Percentiles rank a stretch among this genome's conserved stretches.
phyloP scores from a whole-genome alignment of 2,329 filamentous ascomycete species.

The Tolypocladium pustulatum region DNA sequence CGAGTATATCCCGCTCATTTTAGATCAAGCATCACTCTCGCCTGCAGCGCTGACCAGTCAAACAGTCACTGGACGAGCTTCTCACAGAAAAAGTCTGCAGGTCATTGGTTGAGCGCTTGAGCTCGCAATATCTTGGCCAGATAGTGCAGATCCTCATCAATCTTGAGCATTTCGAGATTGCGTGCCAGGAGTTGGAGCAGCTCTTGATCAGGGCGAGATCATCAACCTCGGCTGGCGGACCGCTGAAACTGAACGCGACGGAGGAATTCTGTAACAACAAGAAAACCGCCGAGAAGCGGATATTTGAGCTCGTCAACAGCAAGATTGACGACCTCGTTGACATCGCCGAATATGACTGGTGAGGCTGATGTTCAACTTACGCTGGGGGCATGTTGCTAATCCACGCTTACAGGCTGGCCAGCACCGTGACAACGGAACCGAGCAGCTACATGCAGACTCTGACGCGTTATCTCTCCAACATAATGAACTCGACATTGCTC shows the following conservation, averaged over 20 bases:
- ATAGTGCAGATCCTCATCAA: constrained; percentile 99
- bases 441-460: constrained; percentile 94
- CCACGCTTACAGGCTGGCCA: constrained; percentile 30
- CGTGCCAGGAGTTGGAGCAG: constrained; percentile 80
- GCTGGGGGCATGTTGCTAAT: neutral
- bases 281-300: constrained; percentile 92
- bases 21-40: neutral
- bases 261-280: constrained; percentile 82
- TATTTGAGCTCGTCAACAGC: constrained; percentile 96
- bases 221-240: constrained; percentile 68
- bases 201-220: constrained; percentile 77
- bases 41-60: neutral
- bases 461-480: constrained; percentile 85
- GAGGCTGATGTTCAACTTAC: constrained; percentile 10
- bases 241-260: constrained; percentile 71
- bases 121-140: constrained; percentile 89
- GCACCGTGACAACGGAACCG: constrained; percentile 56
- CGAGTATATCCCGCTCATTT: constrained; percentile 18
- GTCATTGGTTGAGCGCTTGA: constrained; percentile 76
- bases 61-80: constrained; percentile 82
- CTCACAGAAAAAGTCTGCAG: constrained; percentile 86
- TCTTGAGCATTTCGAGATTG: constrained; percentile 89
- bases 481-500: constrained; percentile 90
- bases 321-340: constrained; percentile 98
- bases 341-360: constrained; percentile 95